Conservation (phyloP, 2,329 filamentous ascomycete genomes). For the Xylaria sp. region DNA sequence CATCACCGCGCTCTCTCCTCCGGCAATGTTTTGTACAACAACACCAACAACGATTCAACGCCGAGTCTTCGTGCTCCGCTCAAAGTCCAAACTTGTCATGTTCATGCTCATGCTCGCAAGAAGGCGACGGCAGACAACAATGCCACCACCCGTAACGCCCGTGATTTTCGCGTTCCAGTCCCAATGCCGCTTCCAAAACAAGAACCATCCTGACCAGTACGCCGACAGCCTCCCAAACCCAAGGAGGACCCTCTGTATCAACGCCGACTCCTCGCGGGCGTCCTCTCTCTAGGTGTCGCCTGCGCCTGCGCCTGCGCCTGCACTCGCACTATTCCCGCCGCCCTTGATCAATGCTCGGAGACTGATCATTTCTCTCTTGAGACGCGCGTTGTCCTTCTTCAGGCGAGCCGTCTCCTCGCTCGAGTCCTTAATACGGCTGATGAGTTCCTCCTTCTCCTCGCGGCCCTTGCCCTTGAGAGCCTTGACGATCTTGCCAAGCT, state of each 20-base stretch:
- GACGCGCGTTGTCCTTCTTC: conserved; percentile 84
- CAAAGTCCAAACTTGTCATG: conserved; percentile 7
- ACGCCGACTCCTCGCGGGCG: conserved; percentile 33
- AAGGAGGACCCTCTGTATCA: conserved; percentile 25
- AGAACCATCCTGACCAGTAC: conserved; percentile 32
- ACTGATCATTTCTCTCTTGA: conserved; percentile 85
- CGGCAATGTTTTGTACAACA: conserved; percentile 19
- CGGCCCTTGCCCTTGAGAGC: conserved; percentile 77
- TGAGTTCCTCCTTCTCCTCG: conserved; percentile 81
- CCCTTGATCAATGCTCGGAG: conserved; percentile 66
- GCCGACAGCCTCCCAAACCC: conserved; percentile 36
- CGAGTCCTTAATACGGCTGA: conserved; percentile 74
- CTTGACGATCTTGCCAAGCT: conserved; percentile 83
- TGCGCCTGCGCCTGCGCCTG: conserved; percentile 31
- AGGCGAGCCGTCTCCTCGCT: conserved; percentile 80
- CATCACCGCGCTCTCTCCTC: background rate
- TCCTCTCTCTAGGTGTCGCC: conserved; percentile 47
- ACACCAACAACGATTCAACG: conserved; percentile 7
- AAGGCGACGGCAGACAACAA: conserved; percentile 11
- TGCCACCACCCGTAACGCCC: conserved; percentile 21
- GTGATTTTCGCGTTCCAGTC: conserved; percentile 36
- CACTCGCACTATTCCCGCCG: conserved; percentile 1
- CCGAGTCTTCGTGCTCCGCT: conserved; percentile 12
- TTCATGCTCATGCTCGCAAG: conserved; percentile 11
- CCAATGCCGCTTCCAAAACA: conserved; percentile 37